These are phyloP conservation scores for Colletotrichum lupini DNA, from an alignment of 2,329 filamentous ascomycete genomes.

Conservation along the genomic window DNA sequence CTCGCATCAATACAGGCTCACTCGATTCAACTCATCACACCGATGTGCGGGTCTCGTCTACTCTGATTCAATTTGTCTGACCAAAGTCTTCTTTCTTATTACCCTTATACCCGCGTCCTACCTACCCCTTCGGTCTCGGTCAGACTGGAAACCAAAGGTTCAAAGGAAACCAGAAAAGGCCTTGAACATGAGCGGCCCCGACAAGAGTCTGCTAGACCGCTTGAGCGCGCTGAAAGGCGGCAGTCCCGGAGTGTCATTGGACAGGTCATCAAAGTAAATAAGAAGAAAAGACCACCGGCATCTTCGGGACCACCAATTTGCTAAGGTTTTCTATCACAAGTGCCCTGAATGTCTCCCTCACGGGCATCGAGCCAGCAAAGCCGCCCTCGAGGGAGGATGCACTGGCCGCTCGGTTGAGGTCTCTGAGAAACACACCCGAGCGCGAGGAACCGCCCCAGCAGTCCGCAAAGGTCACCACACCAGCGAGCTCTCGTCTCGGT, in stretches of 20 bases:
- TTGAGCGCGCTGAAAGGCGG: slow-evolving; percentile 63
- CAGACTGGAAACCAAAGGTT: not conserved
- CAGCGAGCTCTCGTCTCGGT: not conserved
- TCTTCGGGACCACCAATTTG: not conserved
- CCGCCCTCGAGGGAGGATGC: slow-evolving; percentile 61
- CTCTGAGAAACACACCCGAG: slow-evolving; percentile 55
- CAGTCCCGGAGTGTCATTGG: slow-evolving; percentile 38
- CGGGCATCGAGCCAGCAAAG: slow-evolving; percentile 55
- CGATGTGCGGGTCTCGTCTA: not conserved
- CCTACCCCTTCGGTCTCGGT: not conserved
- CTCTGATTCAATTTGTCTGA: not conserved
- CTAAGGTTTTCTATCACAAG: slow-evolving; percentile 31
- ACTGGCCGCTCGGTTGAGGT: slow-evolving; percentile 62
- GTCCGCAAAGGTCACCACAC: not conserved
- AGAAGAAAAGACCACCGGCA: not conserved
- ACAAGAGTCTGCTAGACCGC: slow-evolving; percentile 63
- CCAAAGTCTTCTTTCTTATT: not conserved
- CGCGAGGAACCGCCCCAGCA: slow-evolving; percentile 33
- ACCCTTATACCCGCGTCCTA: not conserved
- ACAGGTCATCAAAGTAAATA: slow-evolving; percentile 53
- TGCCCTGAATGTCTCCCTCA: slow-evolving; percentile 43
- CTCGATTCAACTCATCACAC: not conserved
- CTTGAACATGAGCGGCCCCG: slow-evolving; percentile 38
- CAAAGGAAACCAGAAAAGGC: not conserved
- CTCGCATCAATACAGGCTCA: not conserved